phyloP scores from a whole-genome alignment of 805 yeast genomes.

The Yarrowia keelungensis region DNA sequence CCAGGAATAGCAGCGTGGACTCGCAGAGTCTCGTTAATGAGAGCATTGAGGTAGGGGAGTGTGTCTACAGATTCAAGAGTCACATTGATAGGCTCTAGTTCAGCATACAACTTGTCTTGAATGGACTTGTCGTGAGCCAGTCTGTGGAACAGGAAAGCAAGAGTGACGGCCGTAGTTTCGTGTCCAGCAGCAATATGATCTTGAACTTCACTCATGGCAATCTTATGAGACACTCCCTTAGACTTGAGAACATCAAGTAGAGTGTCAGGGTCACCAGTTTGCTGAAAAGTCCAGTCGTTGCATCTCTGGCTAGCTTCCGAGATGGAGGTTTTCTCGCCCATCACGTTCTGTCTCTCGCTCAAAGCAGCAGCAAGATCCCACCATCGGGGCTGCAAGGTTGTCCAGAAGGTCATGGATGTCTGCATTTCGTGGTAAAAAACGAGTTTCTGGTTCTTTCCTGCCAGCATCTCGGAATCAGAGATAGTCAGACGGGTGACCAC shows the following conservation, averaged over 20 bases:
- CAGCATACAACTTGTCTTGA: constrained; percentile 24
- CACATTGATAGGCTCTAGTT: constrained; percentile 1
- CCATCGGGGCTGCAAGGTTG: constrained; percentile 63
- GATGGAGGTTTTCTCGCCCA: constrained; percentile 22
- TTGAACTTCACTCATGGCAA: constrained; percentile 58
- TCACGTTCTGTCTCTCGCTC: background rate
- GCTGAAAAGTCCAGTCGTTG: constrained; percentile 24
- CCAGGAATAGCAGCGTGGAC: constrained; percentile 30
- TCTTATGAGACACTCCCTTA: constrained; percentile 45
- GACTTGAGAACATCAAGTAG: constrained; percentile 17
- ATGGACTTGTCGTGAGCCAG: constrained; percentile 51
- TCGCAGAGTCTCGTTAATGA: constrained; percentile 15
- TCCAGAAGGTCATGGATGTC: constrained; percentile 70
- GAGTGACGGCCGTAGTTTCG: constrained; percentile 73
- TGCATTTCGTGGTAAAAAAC: constrained; percentile 57
- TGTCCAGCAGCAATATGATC: constrained; percentile 82
- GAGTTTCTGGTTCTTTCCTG: constrained; percentile 53
- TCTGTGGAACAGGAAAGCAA: constrained; percentile 58
- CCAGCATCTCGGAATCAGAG: constrained; percentile 23
- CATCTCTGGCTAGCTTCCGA: constrained; percentile 13
- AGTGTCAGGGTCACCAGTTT: constrained; percentile 17
- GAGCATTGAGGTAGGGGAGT: constrained; percentile 20
- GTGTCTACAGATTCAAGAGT: constrained; percentile 8
- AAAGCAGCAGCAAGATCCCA: constrained; percentile 57
- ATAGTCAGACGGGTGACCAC: constrained; percentile 60